phyloP scores from a whole-genome alignment of 169 alveolate species.

The Babesia ovata region DNA sequence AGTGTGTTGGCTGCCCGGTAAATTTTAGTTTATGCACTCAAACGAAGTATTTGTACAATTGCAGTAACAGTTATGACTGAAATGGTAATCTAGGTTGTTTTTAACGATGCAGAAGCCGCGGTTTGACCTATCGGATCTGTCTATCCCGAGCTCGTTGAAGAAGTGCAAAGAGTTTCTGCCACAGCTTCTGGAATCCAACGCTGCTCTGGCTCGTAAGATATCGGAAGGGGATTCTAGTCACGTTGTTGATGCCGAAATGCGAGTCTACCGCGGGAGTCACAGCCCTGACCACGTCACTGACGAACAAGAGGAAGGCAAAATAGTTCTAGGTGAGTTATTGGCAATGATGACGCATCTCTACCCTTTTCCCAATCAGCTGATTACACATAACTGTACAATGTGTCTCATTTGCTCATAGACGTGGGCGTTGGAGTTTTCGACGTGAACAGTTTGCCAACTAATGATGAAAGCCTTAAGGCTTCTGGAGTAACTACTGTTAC shows the following conservation, averaged over 20 bases:
- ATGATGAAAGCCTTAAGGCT: constrained; percentile 27
- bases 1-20: no score
- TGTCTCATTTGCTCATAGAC: constrained; percentile 16
- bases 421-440: constrained; percentile 69
- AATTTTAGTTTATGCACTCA: no score
- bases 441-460: constrained; percentile 36
- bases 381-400: neutral
- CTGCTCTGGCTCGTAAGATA: constrained; percentile 1
- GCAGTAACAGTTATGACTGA: no score
- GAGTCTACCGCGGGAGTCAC: constrained; percentile 16
- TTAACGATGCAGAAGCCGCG: constrained; percentile 38
- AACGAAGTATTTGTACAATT: no score
- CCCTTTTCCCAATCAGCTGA: neutral
- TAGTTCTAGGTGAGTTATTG: constrained; percentile 17
- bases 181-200: constrained; percentile 33
- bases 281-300: constrained; percentile 18
- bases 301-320: constrained; percentile 12
- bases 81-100: no score
- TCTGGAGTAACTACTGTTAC: constrained; percentile 49
- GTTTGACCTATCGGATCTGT: constrained; percentile 37
- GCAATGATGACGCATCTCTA: neutral
- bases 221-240: constrained; percentile 15
- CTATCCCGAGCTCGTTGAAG: constrained; percentile 2
- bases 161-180: constrained; percentile 49
- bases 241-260: constrained; percentile 32